Evolutionary conservation across 345 rosid genomes (phyloP), one percentile per base, ranked within the genome.

Genomic region (Populus davidiana): DNA sequence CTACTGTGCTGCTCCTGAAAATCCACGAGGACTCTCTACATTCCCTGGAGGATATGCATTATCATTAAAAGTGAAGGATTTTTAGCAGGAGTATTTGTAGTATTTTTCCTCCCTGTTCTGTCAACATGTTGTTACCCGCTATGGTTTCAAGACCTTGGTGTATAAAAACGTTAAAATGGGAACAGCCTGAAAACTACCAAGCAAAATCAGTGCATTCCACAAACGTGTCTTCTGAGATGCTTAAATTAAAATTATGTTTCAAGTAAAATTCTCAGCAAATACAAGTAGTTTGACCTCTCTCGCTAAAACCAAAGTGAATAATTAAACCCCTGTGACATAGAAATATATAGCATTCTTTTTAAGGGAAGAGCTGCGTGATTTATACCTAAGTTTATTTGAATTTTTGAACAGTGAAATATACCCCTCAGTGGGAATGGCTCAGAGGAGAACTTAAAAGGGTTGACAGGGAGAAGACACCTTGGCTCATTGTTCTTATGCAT

Each of bases 401-500:
- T 63, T 81, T 71, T 77, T 79, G 54, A 74, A 71, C 86, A 95
- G 97, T 93, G 81, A 96, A 93, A 83, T 96, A 93, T 85, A 92
- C 96, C 9, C 96, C 98, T 10, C 99, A 96, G 54, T 96, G 85
- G 85, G n/a, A 13, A 43, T 96, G 99, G 98, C 90, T 96, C 50
- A 64, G 29, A 27, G 91, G 85, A 69, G 98, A 96, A 85, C 74
- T 93, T 2, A 78, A 81, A 70, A 93, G 80, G 85, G 99, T 96
- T 81, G 85, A 93, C 86, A 87, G 98, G 81, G 94, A 90, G 88
- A 90, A 89, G 86, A 93, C 98, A 63, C 95, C 98, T 64, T 96
- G 99, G 99, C 94, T 93, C 75, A 90, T 93, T 77, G 94, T 96
- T 77, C 91, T 96, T 20, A 92, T 96, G 98, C 99, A 96, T 69